phyloP scores from a whole-genome alignment of 1,284 basidiomycete genomes.

The Stygiomarasmius scandens region DNA sequence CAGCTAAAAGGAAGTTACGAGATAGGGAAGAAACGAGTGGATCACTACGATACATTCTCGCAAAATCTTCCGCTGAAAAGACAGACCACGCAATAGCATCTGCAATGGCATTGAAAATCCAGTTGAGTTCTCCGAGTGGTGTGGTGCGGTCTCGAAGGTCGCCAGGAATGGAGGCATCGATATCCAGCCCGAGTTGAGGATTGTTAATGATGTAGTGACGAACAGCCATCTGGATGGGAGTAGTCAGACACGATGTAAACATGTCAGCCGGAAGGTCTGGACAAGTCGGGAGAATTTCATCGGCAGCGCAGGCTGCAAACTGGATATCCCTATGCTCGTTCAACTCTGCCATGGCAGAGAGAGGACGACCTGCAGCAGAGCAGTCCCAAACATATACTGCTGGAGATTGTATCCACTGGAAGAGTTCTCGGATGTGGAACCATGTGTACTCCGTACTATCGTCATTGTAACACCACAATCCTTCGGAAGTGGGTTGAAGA shows the following conservation, averaged over 20 bases:
- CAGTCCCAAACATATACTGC: constrained; percentile 99
- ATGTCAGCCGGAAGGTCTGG: constrained; percentile 97
- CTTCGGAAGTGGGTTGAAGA: constrained; percentile 94
- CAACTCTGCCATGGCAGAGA: constrained; percentile 78
- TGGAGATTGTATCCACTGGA: constrained; percentile 90
- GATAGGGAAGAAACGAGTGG: constrained; percentile 95
- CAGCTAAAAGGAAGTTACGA: constrained; percentile 95
- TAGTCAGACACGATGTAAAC: constrained; percentile 97
- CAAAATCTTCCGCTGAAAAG: constrained; percentile 92
- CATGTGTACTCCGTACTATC: constrained; percentile 98
- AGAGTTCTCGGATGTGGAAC: constrained; percentile 92
- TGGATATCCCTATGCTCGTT: constrained; percentile 77
- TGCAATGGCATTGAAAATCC: constrained; percentile 99
- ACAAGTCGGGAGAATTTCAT: constrained; percentile 92
- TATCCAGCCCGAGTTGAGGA: constrained; percentile 76
- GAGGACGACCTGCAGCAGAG: constrained; percentile 91
- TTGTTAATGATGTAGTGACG: constrained; percentile 94
- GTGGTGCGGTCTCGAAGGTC: constrained; percentile 96
- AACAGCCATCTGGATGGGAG: constrained; percentile 96
- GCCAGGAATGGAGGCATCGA: constrained; percentile 95
- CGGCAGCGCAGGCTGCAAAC: constrained; percentile 91
- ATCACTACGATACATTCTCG: constrained; percentile 93
- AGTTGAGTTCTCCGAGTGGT: constrained; percentile 95
- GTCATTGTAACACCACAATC: constrained; percentile 98
- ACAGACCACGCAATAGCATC: constrained; percentile 99